phyloP scores from a whole-genome alignment of 2,329 filamentous ascomycete species.

The Fusarium veterinarium region DNA sequence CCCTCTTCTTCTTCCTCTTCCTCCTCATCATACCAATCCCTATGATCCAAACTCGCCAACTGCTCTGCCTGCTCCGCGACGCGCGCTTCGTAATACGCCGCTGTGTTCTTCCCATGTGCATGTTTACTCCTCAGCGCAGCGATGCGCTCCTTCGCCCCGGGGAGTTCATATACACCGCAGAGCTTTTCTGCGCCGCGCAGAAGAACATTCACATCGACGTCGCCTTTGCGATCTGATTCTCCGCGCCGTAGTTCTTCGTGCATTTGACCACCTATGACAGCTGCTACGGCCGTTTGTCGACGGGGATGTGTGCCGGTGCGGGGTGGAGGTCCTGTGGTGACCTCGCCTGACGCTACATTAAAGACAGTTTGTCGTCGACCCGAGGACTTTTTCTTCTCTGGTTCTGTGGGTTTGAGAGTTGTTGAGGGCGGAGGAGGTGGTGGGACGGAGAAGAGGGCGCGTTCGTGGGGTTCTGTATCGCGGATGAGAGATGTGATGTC shows the following conservation, averaged over 20 bases:
- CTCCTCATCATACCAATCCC: conserved; percentile 67
- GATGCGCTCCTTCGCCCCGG: conserved; percentile 83
- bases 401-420: conserved; percentile 50
- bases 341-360: conserved; percentile 72
- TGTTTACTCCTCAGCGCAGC: conserved; percentile 76
- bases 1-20: conserved; percentile 59
- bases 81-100: conserved; percentile 82
- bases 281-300: conserved; percentile 86
- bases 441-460: conserved; percentile 92
- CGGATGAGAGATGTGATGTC: conserved; percentile 96
- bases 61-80: conserved; percentile 81
- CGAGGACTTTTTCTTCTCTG: conserved; percentile 51
- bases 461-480: conserved; percentile 94
- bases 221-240: conserved; percentile 65
- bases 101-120: conserved; percentile 76
- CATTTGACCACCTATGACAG: conserved; percentile 87
- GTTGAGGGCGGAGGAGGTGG: conserved; percentile 68
- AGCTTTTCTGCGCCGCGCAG: conserved; percentile 90
- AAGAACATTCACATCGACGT: conserved; percentile 87
- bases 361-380: conserved; percentile 72
- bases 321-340: conserved; percentile 67
- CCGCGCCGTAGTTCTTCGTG: conserved; percentile 79
- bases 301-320: conserved; percentile 63
- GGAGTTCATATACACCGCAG: conserved; percentile 85
- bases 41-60: conserved; percentile 76